Evolutionary conservation across 305 asterid genomes (phyloP).

Genomic region (Petunia hybrid): DNA sequence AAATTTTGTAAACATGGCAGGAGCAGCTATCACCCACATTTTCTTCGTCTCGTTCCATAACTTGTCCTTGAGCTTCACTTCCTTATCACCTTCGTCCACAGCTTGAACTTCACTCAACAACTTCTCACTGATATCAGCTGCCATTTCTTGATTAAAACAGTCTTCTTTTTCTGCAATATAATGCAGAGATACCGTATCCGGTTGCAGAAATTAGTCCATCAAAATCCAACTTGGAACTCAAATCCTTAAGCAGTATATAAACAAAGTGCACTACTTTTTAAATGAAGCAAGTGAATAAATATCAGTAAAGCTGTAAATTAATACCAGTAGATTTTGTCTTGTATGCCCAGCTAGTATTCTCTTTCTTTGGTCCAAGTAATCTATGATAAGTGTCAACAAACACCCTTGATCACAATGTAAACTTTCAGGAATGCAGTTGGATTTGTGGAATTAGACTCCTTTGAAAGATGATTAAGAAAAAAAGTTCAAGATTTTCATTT

Average conservation of each 20-base stretch:
- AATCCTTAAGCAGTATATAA: background rate
- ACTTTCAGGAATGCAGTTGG: background rate
- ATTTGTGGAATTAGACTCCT: background rate
- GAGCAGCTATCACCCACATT: slow-evolving; percentile 37
- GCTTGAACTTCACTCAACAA: slow-evolving; percentile 8
- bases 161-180: background rate
- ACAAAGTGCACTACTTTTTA: background rate
- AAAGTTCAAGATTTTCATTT: no score
- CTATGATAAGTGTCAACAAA: no score
- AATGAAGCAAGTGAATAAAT: background rate
- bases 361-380: background rate
- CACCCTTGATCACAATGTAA: background rate
- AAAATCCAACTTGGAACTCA: background rate
- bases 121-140: slow-evolving; percentile 30
- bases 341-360: background rate
- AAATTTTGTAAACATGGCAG: slow-evolving; percentile 39
- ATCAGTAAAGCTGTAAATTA: background rate
- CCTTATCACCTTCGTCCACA: background rate
- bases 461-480: background rate
- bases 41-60: slow-evolving; percentile 34
- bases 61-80: slow-evolving; percentile 28
- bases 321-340: background rate
- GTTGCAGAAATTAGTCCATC: background rate
- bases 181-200: background rate
- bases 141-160: slow-evolving; percentile 4